phyloP scores from a whole-genome alignment of 2,329 filamentous ascomycete genomes.

The Setomelanomma holmii region DNA sequence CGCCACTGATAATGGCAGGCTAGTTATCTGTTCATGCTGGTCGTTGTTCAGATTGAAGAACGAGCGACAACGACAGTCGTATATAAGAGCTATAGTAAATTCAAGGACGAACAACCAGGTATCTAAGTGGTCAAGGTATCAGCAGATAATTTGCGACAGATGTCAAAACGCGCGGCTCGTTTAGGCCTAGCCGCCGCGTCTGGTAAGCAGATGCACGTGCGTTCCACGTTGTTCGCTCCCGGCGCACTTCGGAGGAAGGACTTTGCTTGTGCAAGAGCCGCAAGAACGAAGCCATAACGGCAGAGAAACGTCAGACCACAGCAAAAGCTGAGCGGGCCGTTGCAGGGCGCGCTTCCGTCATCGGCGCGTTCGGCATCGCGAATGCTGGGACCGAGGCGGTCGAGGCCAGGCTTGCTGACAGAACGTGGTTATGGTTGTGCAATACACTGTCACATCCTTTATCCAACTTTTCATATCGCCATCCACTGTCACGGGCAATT shows the following conservation, averaged over 20 bases:
- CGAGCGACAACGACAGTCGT: constrained; percentile 1
- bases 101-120: constrained; percentile 10
- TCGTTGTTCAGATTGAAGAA: not conserved
- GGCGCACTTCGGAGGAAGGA: constrained; percentile 8
- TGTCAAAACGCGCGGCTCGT: constrained; percentile 28
- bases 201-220: constrained; percentile 9
- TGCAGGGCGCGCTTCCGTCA: constrained; percentile 14
- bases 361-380: constrained; percentile 25
- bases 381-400: not conserved
- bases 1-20: not conserved
- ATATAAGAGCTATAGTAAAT: constrained; percentile 8
- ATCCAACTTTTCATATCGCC: not conserved
- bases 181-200: constrained; percentile 27
- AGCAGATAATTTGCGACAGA: constrained; percentile 42
- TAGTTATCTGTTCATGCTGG: not conserved
- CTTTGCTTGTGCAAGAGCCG: not conserved
- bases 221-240: constrained; percentile 10
- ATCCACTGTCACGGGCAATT: not conserved
- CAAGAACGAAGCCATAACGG: not conserved
- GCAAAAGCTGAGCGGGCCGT: constrained; percentile 14
- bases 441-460: not conserved
- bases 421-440: constrained; percentile 5
- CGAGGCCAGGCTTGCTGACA: constrained; percentile 19
- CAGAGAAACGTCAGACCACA: constrained; percentile 2
- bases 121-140: constrained; percentile 17